Percentiles rank a stretch among this genome's conserved stretches.
Evolutionary conservation across 192 early-diverging fungal genomes (phyloP).

Genomic region (Funneliformis mosseae): DNA sequence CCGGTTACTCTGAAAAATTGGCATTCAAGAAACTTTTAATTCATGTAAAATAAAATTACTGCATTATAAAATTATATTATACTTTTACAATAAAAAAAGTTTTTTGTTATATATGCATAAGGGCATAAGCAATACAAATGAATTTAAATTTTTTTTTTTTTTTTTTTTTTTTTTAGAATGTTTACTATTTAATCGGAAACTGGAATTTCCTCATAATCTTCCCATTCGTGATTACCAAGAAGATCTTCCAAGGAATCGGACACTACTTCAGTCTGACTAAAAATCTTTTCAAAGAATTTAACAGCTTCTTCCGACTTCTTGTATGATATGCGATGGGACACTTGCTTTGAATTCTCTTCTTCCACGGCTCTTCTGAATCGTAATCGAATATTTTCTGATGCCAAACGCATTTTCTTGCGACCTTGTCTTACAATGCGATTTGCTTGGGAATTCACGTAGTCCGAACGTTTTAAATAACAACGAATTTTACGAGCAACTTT

Average conservation of each 20-base stretch:
- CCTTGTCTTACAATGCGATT: constrained; percentile 66
- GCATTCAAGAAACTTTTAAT: too few species aligned
- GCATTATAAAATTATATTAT: too few species aligned
- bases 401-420: constrained; percentile 65
- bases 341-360: constrained; percentile 64
- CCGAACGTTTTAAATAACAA: constrained; percentile 46
- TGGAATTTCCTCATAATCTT: not conserved
- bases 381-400: constrained; percentile 71
- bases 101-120: too few species aligned
- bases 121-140: too few species aligned
- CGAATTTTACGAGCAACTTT: constrained; percentile 66
- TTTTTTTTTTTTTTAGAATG: not conserved
- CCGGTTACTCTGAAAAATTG: too few species aligned
- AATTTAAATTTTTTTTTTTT: too few species aligned
- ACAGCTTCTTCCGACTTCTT: constrained; percentile 67
- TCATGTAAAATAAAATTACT: too few species aligned
- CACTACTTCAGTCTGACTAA: constrained; percentile 59
- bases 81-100: too few species aligned
- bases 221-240: constrained; percentile 6
- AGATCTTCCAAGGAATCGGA: constrained; percentile 30
- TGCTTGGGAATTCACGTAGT: constrained; percentile 62
- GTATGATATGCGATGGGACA: constrained; percentile 56
- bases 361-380: constrained; percentile 75
- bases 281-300: constrained; percentile 66
- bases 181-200: not conserved